phyloP scores from a whole-genome alignment of 176 grass and related monocot species.

The Lolium multiflorum region DNA sequence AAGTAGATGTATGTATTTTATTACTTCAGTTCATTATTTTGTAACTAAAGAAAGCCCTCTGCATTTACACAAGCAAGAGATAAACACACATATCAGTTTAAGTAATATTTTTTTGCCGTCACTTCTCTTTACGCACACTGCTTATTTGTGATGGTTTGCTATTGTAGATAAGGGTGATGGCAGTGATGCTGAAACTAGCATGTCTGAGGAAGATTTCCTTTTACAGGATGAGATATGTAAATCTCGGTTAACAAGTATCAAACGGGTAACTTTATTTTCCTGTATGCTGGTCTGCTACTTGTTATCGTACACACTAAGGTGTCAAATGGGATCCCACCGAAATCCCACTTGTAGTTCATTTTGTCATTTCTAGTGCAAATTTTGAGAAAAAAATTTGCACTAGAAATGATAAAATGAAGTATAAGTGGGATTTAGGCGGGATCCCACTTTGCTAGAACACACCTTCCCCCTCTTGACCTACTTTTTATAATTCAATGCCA shows the following conservation, averaged over 20 bases:
- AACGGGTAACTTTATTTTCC: slow-evolving; percentile 63
- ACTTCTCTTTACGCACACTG: background rate
- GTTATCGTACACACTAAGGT: background rate
- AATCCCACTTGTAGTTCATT: no score
- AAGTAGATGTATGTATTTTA: slow-evolving; percentile 35
- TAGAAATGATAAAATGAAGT: no score
- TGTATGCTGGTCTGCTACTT: slow-evolving; percentile 10
- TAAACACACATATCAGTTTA: slow-evolving; percentile 11
- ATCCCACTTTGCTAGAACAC: no score
- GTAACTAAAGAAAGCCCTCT: slow-evolving; percentile 13
- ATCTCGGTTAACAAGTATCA: slow-evolving; percentile 93
- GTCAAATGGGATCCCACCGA: no score
- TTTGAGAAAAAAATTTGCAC: no score
- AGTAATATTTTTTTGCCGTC: slow-evolving; percentile 1
- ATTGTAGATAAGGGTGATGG: slow-evolving; percentile 85
- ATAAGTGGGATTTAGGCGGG: no score
- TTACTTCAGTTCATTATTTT: slow-evolving; percentile 22
- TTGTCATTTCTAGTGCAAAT: no score
- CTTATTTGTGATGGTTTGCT: slow-evolving; percentile 42
- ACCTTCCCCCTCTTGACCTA: slow-evolving; percentile 29
- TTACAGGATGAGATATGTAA: slow-evolving; percentile 99
- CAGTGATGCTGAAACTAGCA: slow-evolving; percentile 86
- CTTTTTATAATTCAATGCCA: slow-evolving; percentile 46
- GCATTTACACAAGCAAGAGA: slow-evolving; percentile 24
- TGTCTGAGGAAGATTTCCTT: slow-evolving; percentile 85